Conservation (phyloP, 306 rosid species). For the Lablab purpureus region DNA sequence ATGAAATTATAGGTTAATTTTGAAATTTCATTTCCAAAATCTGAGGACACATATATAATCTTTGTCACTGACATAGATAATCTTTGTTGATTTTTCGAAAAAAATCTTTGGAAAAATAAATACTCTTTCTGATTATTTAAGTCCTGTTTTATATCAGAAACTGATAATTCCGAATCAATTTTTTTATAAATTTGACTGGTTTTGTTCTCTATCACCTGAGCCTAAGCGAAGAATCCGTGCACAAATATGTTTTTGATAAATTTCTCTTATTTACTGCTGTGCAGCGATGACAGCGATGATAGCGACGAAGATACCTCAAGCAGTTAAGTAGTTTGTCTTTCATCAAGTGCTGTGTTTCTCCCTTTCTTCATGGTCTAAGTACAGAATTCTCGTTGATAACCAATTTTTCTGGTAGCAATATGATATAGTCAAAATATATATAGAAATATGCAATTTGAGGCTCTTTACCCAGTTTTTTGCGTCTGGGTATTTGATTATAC, state of each 20-base stretch:
- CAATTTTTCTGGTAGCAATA: constrained; percentile 26
- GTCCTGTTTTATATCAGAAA: background rate
- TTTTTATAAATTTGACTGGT: too few relatives aligned
- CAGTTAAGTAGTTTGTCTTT: constrained; percentile 49
- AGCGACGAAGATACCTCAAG: constrained; percentile 69
- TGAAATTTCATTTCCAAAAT: background rate
- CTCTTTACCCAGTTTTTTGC: constrained; percentile 60
- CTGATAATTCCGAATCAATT: background rate
- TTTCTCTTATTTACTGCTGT: constrained; percentile 42
- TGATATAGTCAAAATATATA: constrained; percentile 29
- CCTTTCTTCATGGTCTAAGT: constrained; percentile 14
- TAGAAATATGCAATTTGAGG: constrained; percentile 41
- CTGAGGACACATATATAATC: background rate
- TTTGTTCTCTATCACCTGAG: background rate
- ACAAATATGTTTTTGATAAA: constrained; percentile 5
- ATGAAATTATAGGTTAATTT: constrained; percentile 4
- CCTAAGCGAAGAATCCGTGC: background rate
- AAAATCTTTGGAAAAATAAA: background rate
- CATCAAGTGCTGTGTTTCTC: constrained; percentile 8
- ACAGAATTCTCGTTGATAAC: constrained; percentile 28
- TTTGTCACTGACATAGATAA: background rate
- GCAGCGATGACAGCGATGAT: constrained; percentile 88
- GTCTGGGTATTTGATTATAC: constrained; percentile 48
- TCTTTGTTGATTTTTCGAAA: background rate
- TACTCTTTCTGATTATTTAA: background rate